A percentile compares a stretch with the other conserved stretches of the same genome.
Evolutionary conservation across 2,329 filamentous ascomycete genomes (phyloP).

Genomic region (Didymella segeticola): DNA sequence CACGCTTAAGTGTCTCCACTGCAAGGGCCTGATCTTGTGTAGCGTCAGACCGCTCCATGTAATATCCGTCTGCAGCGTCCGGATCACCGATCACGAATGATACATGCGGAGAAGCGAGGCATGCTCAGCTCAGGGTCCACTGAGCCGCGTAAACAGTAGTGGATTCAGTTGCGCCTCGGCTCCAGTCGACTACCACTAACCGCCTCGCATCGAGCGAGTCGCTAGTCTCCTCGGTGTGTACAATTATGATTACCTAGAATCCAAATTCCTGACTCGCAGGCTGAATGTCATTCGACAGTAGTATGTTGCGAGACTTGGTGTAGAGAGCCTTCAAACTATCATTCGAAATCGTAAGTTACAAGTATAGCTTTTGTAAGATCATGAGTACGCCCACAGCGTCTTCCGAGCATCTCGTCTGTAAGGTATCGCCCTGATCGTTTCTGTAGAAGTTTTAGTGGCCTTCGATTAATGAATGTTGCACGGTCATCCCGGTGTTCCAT

Average conservation of each 20-base stretch:
- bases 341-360: too few relatives aligned
- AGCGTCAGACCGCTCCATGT: neutral
- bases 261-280: neutral
- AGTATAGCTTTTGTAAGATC: too few relatives aligned
- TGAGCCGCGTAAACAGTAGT: neutral
- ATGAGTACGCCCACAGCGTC: too few relatives aligned
- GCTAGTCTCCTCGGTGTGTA: neutral
- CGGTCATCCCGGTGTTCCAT: too few relatives aligned
- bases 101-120: neutral
- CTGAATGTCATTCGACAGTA: neutral
- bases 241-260: neutral
- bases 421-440: too few relatives aligned
- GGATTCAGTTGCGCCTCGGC: conserved; percentile 12
- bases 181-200: conserved; percentile 2
- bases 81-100: neutral
- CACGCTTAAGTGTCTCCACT: neutral
- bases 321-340: too few relatives aligned
- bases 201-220: neutral
- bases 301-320: neutral
- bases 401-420: too few relatives aligned
- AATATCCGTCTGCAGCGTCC: neutral
- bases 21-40: neutral
- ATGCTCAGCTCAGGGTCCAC: conserved; percentile 1
- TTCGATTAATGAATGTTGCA: too few relatives aligned
- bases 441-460: too few relatives aligned